Base-by-base conservation (phyloP, 176 grass and related monocot species). In the Leersia perrieri region DNA sequence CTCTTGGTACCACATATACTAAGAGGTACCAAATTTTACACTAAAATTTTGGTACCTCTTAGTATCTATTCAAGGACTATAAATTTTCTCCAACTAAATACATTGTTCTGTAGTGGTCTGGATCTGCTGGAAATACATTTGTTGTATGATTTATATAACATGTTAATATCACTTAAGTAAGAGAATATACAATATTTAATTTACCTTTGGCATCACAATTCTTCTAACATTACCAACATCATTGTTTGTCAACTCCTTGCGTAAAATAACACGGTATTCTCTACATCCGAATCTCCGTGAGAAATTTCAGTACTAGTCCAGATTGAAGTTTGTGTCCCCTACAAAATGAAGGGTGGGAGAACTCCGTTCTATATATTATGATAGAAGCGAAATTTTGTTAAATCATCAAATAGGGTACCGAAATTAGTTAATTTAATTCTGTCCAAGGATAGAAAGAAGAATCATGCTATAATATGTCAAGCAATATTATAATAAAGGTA, bases 201-300 rank as follows among this genome's bases (percentile, higher is more conserved):
- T 22, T 82, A 93, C 96, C 88, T 99, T 99, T 30, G 92, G 96
- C 41, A 99, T 67, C 30, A 95, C 92, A 84, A 99, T 88, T 88
- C 92, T 88, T 66, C 96, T 92, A 58, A 91, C 77, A 53, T 79
- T 99, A 91, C 87, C 87, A 38, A 89, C 91, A 85, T 99, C 96
- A 42, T 87, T 95, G 25, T 99, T 99, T 60, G 96, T 93, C 88
- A 99, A 84, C 26, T 93, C 96, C 87, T 99, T 95, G 83, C 72
- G 66, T 64, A 93, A 41, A 38, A 91, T 34, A 33, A 72, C 35
- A 60, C 44, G 22, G 69, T 84, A 86, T 22, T 93, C 92, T 75
- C 58, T 75, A 84, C 73, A 80, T 60, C 80, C 84, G 39, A 85
- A 63, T 80, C 82, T 83, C 68, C 87, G 63, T 81, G 63, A 65